Percentiles rank a stretch among this genome's conserved stretches.
Conservation (phyloP, 768 basidiomycete genomes). For the Rhodotorula kratochvilovae region DNA sequence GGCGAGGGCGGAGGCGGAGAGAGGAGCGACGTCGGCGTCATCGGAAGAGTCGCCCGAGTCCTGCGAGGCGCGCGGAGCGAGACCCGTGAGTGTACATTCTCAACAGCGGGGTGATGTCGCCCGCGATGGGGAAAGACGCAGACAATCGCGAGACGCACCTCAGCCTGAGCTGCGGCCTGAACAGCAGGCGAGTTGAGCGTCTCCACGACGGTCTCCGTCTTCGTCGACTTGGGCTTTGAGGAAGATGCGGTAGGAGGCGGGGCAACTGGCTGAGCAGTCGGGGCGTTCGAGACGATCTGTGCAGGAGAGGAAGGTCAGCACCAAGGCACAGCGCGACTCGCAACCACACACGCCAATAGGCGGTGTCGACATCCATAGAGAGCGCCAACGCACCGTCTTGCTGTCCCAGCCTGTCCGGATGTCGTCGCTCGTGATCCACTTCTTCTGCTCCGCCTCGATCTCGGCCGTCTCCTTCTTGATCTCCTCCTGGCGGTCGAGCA, state of each 20-base stretch:
- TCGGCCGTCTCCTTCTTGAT: constrained; percentile 56
- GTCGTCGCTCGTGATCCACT: constrained; percentile 92
- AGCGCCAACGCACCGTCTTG: constrained; percentile 37
- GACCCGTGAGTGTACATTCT: constrained; percentile 60
- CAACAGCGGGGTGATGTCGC: no score
- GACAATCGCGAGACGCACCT: constrained; percentile 31
- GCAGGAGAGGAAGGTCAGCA: not conserved
- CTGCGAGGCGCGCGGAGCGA: not conserved
- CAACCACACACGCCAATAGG: no score
- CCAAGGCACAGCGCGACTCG: no score
- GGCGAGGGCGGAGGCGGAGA: constrained; percentile 69
- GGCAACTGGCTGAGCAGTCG: constrained; percentile 17
- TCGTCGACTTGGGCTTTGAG: constrained; percentile 43
- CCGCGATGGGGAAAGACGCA: no score
- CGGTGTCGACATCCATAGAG: no score
- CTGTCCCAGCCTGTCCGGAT: constrained; percentile 81
- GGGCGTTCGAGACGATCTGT: constrained; percentile 35
- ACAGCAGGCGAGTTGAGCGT: constrained; percentile 58
- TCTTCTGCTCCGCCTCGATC: constrained; percentile 65
- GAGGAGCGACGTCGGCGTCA: constrained; percentile 65
- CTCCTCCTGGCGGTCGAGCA: constrained; percentile 62
- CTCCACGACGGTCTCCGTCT: constrained; percentile 59
- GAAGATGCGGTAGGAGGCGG: constrained; percentile 44
- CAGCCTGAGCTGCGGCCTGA: constrained; percentile 45
- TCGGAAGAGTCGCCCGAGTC: constrained; percentile 49